A percentile compares a stretch with the other conserved stretches of the same genome.
phyloP scores from a whole-genome alignment of 192 early-diverging fungal genomes.

The Phlyctochytrium arcticum region DNA sequence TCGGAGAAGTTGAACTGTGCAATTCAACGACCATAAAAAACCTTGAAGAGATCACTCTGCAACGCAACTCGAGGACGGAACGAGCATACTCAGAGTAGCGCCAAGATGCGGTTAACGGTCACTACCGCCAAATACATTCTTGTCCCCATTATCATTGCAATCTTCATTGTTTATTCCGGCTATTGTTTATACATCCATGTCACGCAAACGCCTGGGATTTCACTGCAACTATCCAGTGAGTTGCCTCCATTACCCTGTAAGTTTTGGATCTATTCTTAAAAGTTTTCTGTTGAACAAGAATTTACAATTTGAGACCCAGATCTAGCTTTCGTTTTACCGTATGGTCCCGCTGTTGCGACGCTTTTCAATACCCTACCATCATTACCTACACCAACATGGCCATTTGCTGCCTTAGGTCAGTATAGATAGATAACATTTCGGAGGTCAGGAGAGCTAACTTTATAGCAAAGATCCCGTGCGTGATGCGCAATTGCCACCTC shows the following conservation, averaged over 20 bases:
- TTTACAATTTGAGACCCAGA: background rate
- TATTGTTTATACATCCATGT: background rate
- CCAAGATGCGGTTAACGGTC: background rate
- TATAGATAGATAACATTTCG: too few species aligned
- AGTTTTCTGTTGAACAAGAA: too few species aligned
- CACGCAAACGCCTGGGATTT: background rate
- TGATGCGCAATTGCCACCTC: background rate
- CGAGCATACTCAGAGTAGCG: too few species aligned
- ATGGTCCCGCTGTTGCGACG: background rate
- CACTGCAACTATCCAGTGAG: background rate
- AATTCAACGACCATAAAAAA: too few species aligned
- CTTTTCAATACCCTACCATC: background rate
- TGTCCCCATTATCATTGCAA: slow-evolving; percentile 7
- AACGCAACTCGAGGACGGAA: too few species aligned
- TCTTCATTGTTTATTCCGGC: slow-evolving; percentile 3
- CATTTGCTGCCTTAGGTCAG: too few species aligned
- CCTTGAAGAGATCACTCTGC: too few species aligned
- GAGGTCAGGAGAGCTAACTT: too few species aligned
- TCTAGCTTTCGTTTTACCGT: background rate
- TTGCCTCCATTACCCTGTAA: background rate
- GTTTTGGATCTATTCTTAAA: background rate
- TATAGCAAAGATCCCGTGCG: too few species aligned
- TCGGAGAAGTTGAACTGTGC: too few species aligned
- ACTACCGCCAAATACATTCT: slow-evolving; percentile 9
- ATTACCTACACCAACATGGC: background rate